Evolutionary conservation across 108 stramenopile species (phyloP), one percentile per base, ranked within the genome.

Genomic region (Cyclotella cryptica): DNA sequence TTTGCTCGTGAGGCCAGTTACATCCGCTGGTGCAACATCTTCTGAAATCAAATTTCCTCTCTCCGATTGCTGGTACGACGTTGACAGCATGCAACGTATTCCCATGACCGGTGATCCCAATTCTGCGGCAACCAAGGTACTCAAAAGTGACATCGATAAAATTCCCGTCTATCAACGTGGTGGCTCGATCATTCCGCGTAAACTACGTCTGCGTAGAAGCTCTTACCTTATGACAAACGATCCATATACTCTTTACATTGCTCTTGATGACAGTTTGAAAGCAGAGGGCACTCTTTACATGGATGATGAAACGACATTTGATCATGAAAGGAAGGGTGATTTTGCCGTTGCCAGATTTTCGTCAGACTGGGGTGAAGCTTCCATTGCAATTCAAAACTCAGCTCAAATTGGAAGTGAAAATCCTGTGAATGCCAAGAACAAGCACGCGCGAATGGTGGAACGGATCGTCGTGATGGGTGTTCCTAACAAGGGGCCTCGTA

Each of bases 201-300:
- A 97, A 78, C 74, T 97, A 77, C 84, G 99, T n/a, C 87, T 99
- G 14, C 96, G 99, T 41, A 88, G 99, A 39, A 92, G 89, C 45
- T 80, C 96, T 42, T 75, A 78, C 10, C 80, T 96, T 28, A 99
- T 99, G 99, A 83, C 63, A 24, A 83, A 79, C 18, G 99, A 99
- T 79, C 99, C 99, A 6, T 99, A 97, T 87, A 98, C 98, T 10
- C 85, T 99, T 19, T 96, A 92, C 65, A 79, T 98, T 61, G 98
- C 98, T 18, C 85, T 98, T 24, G 94, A 98, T 77, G 74, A 64
- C 15, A 51, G 64, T 1, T 79, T 83, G 45, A 63, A 72, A 35
- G 98, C 98, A 0, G 55, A 72, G 28, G 99, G 99, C 4, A 40
- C 42, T 7, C 85, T 99, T 7, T 99, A 98, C 85, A 92, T 99